Evolutionary conservation across 2,329 filamentous ascomycete genomes (phyloP), one percentile per base, ranked within the genome.

Genomic region (Peltaster fructicola): DNA sequence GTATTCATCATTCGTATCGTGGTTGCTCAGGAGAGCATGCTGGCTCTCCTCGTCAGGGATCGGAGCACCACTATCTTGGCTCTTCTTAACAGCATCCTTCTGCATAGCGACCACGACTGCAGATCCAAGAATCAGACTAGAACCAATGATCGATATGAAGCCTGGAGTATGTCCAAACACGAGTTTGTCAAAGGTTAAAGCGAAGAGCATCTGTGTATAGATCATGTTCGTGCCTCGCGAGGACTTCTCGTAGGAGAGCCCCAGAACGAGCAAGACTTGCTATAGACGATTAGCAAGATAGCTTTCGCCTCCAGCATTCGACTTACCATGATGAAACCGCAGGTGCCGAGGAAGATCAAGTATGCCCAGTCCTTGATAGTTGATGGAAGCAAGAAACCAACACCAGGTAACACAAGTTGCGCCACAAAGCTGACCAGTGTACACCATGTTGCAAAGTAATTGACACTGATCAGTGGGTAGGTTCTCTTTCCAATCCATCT

Each of bases 251-350:
- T 73, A 68, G 13, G 74, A 61, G 23, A 93, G 53, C 0, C 80
- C 81, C 1, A 68, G 65, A 1, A 82, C 88, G 10, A 90, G 56
- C n/a, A 90, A 59, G 37, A 81, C 81, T 62, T 92, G 84, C 56
- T 59, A n/a, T 7, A 20, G 16, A 9, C 14, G 2, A 15, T 27
- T 23, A 26, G 26, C 10, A n/a, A n/a, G n/a, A n/a, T n/a, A n/a
- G n/a, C n/a, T n/a, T n/a, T n/a, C n/a, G n/a, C n/a, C n/a, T n/a
- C n/a, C n/a, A 17, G 21, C 8, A 30, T 27, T 16, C 6, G 12
- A 39, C 51, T 26, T 39, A 58, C 55, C 66, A 85, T 76, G 12
- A 75, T 47, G 43, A 92, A 85, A 1, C 84, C 84, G 35, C 73
- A 73, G 0, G 68, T 42, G 0, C 77, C 79, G 4, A 91, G 55